Evolutionary conservation across 371 early-diverging fungal genomes (phyloP), one percentile per base, ranked within the genome.

Genomic region (Massospora cicadina): DNA sequence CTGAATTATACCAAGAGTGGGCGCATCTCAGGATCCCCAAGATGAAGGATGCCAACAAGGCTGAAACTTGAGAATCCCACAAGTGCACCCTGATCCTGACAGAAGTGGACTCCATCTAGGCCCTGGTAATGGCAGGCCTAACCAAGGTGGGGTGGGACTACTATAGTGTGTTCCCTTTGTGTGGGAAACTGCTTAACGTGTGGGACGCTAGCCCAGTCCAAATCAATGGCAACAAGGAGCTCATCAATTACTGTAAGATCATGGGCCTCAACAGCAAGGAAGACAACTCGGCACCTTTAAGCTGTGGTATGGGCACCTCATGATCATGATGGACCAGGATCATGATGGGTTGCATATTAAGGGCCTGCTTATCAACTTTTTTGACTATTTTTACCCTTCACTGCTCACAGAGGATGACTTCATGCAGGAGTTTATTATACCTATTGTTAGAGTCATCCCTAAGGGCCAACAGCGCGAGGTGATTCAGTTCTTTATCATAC

Each of bases 271-370:
- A 98, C 76, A 95, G 95, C 59, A 89, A 88, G 30, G 86, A 85
- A 65, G 79, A 75, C 2, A 99, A 99, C 72, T 78, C 76, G 7
- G 78, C 54, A 76, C 81, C 0, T 81, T 87, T 29, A 79, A 81
- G 27, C 77, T 99, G 65, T 81, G 99, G 63, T 99, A 99, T 72
- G 99, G 99, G 0, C 90, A 90, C 68, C 71, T 99, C 21, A 98
- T 99, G 92, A 94, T 99, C 65, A 99, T 99, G 99, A 93, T 99
- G 0, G 99, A 99, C 88, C 99, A 99, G n/a, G n/a, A 53, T 77
- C 99, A 65, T 85, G 90, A n/a, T n/a, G n/a, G n/a, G n/a, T n/a
- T n/a, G n/a, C n/a, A n/a, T n/a, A n/a, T n/a, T n/a, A n/a, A n/a
- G n/a, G n/a, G n/a, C n/a, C n/a, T n/a, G n/a, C n/a, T n/a, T n/a